A percentile compares a stretch with the other conserved stretches of the same genome.
Evolutionary conservation across 2,329 filamentous ascomycete species (phyloP).

Genomic region (Neobulgaria alba): DNA sequence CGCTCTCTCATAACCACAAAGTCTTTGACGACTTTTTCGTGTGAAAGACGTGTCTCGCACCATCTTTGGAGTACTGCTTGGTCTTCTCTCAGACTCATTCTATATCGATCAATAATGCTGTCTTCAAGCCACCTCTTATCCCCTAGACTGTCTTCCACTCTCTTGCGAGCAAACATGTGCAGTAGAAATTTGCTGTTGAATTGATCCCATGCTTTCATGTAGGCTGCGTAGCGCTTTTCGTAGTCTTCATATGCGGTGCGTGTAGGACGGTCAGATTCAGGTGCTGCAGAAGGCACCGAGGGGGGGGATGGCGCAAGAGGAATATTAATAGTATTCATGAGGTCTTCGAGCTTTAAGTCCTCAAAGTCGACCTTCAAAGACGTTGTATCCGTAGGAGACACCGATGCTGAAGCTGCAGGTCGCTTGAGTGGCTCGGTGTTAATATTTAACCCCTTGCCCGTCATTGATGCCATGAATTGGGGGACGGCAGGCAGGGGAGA

Average conservation of each 20-base stretch:
- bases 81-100: slow-evolving; percentile 54
- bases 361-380: slow-evolving; percentile 36
- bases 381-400: slow-evolving; percentile 17
- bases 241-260: slow-evolving; percentile 41
- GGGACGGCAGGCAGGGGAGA: slow-evolving; percentile 24
- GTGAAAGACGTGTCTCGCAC: slow-evolving; percentile 49
- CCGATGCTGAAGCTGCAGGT: slow-evolving; percentile 23
- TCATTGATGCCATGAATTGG: slow-evolving; percentile 42
- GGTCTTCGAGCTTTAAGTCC: slow-evolving; percentile 32
- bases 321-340: slow-evolving; percentile 42
- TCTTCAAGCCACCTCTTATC: slow-evolving; percentile 35
- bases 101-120: slow-evolving; percentile 47
- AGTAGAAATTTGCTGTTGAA: slow-evolving; percentile 46
- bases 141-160: slow-evolving; percentile 26
- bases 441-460: slow-evolving; percentile 41
- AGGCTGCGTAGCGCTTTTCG: slow-evolving; percentile 42
- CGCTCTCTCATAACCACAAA: slow-evolving; percentile 42
- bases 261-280: slow-evolving; percentile 34
- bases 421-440: slow-evolving; percentile 45
- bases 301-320: slow-evolving; percentile 39
- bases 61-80: slow-evolving; percentile 53
- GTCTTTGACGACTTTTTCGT: slow-evolving; percentile 49
- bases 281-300: slow-evolving; percentile 31
- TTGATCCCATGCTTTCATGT: slow-evolving; percentile 42
- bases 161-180: slow-evolving; percentile 46